Base-by-base conservation (phyloP, 2,329 filamentous ascomycete genomes). In the Neurospora crassa region DNA sequence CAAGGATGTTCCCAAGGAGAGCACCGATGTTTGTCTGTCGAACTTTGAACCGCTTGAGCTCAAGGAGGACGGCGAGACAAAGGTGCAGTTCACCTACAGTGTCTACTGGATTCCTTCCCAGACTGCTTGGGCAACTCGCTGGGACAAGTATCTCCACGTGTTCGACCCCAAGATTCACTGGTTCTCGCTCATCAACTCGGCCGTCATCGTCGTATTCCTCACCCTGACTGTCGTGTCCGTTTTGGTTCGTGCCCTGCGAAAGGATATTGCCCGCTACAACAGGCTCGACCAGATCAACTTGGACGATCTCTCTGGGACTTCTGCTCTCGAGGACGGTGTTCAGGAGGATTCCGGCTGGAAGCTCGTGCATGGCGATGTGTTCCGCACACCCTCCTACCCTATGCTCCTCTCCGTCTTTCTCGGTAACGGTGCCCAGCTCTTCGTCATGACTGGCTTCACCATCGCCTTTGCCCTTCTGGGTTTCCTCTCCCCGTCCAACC, bases 341-440 rank as follows among this genome's bases (percentile, higher is more conserved):
- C 94, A 97, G 80, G 96, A 99, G 78, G 96, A 99, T 80, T 97
- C 94, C 11, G 96, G 96, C 73, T 99, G 96, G 96, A 99, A 99
- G 82, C 84, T 99, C 68, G 94, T 99, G 0, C 96, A 99, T 77
- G 96, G 96, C 70, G 96, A 99, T 80, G 95, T 98, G 41, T 99
- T 99, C 86, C 91, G 96, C 71, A 90, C 91, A 12, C 96, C 96
- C 3, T 89, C 90, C 74, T 90, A 92, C 72, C 92, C 94, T 1
- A 86, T 99, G 40, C 84, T 97, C 16, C 86, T 99, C 24, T 94
- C 94, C 71, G 86, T 99, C 7, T 86, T 99, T 74, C 87, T 97
- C 59, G 96, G 96, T 72, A 98, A 96, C 79, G 96, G 96, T 73
- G 93, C 93, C 12, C 96, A 99, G 82, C 88, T 99, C 3, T 98